phyloP scores from a whole-genome alignment of 2,329 filamentous ascomycete species.

The Acephala macrosclerotiorum region DNA sequence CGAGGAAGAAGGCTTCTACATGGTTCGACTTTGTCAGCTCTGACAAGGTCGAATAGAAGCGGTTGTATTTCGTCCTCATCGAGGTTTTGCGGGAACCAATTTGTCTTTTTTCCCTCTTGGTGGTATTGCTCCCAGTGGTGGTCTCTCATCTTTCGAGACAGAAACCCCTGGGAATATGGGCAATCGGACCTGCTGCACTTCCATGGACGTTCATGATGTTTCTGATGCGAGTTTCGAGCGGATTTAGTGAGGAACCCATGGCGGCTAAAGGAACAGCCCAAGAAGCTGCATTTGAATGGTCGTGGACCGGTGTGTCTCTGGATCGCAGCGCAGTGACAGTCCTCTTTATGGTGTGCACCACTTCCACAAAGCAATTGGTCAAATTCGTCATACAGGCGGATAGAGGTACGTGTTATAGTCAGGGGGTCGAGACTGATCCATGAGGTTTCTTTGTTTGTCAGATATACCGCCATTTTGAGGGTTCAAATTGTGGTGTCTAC shows the following conservation, averaged over 20 bases:
- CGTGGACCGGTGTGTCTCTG: not conserved
- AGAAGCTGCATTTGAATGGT: constrained; percentile 19
- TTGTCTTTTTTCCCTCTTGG: not conserved
- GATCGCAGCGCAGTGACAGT: not conserved
- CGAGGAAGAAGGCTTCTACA: too few species aligned
- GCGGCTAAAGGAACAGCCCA: not conserved
- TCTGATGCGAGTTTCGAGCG: constrained; percentile 5
- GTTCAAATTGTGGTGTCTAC: not conserved
- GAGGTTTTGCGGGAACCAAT: not conserved
- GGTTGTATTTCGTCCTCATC: constrained; percentile 7
- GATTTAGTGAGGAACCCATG: constrained; percentile 3
- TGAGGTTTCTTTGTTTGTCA: not conserved
- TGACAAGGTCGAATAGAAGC: constrained; percentile 9
- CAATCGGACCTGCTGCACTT: constrained; percentile 4
- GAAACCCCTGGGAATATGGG: not conserved
- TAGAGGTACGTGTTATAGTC: not conserved
- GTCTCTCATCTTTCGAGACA: constrained; percentile 8
- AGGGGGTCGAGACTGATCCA: not conserved
- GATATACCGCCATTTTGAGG: not conserved
- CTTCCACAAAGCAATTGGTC: constrained; percentile 1
- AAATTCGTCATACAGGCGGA: not conserved
- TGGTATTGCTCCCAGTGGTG: constrained; percentile 6
- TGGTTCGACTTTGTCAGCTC: constrained; percentile 6
- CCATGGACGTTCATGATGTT: constrained; percentile 7
- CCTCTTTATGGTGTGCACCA: too few species aligned